Evolutionary conservation across 1,284 basidiomycete genomes (phyloP), one percentile per base, ranked within the genome.

Genomic region (Moesziomyces sp.): DNA sequence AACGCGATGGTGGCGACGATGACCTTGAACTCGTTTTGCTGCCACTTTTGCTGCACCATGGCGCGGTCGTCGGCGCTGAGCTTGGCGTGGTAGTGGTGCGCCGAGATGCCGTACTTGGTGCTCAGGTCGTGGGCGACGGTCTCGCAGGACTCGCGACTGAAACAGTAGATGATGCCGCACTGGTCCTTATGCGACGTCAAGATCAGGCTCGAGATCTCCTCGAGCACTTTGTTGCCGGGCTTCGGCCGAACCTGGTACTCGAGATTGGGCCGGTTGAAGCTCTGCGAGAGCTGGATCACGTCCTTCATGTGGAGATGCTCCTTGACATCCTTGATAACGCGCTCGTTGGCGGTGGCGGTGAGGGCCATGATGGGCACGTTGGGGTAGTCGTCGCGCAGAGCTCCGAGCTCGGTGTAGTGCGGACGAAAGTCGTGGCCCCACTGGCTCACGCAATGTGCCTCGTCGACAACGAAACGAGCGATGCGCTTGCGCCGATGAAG

Each of bases 391-490:
- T 87, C 84, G 34, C 93, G 90, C 44, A 98, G 87, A 14, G 87
- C 83, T 18, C 89, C 89, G 26, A 99, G 86, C 60, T 84, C 75
- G 58, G 85, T 85, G 80, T 86, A 86, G 75, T 86, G 84, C 4
- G 81, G 83, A 4, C 93, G 89, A 79, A 94, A 94, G 78, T 92
- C 90, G 77, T 92, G 89, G 6, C 93, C 93, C 92, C 92, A 94
- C 18, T 90, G 86, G 65, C 86, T 87, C 40, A 98, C 92, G 83
- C 94, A 94, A 83, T 99, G 97, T 1, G 94, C 96, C 82, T 99
- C 96, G 81, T 99, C 97, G 56, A 98, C 88, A 0, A 97, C 94
- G 81, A 99, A 97, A 26, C 96, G 88, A 6, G 93, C 94, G 30
- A 99, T 84, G 61, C 88, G 85, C 3, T 87, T 86, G 14, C 86